These are phyloP conservation scores for Bimuria novae-zelandiae DNA, from an alignment of 2,329 filamentous ascomycete species.

Conservation along the genomic window DNA sequence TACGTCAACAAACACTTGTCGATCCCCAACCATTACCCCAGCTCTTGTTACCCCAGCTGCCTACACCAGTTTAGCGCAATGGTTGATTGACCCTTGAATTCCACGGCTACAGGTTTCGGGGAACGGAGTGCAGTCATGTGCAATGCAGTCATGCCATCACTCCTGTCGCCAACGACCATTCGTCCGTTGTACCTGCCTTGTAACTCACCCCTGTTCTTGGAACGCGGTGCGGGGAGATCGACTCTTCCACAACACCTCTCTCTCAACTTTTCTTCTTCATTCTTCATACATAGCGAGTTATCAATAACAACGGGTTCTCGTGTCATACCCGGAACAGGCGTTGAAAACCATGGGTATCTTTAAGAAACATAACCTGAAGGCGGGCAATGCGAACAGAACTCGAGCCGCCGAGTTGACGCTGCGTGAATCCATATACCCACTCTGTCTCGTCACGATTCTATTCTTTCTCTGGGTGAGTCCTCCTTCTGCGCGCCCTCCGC, in stretches of 20 bases:
- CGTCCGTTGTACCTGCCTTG: neutral
- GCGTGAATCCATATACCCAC: constrained; percentile 68
- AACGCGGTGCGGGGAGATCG: neutral
- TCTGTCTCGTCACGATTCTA: constrained; percentile 67
- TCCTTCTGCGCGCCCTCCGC: neutral
- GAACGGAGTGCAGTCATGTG: neutral
- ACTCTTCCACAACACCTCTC: neutral
- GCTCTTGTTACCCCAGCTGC: constrained; percentile 13
- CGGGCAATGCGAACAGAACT: constrained; percentile 52
- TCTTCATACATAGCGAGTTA: too few relatives aligned
- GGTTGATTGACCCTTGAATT: neutral
- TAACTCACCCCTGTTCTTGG: neutral
- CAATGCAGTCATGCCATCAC: neutral
- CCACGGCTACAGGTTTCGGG: neutral
- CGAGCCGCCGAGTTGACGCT: constrained; percentile 66
- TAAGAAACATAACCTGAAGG: constrained; percentile 34
- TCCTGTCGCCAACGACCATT: neutral
- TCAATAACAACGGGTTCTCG: too few relatives aligned
- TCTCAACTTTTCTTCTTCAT: neutral
- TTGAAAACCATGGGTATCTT: constrained; percentile 36
- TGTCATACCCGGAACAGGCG: neutral
- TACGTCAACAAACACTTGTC: neutral
- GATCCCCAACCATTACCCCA: constrained; percentile 6
- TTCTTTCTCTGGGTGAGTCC: constrained; percentile 65
- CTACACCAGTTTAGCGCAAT: constrained; percentile 6